phyloP scores from a whole-genome alignment of 345 rosid species.

The Eucalyptus curtisii region DNA sequence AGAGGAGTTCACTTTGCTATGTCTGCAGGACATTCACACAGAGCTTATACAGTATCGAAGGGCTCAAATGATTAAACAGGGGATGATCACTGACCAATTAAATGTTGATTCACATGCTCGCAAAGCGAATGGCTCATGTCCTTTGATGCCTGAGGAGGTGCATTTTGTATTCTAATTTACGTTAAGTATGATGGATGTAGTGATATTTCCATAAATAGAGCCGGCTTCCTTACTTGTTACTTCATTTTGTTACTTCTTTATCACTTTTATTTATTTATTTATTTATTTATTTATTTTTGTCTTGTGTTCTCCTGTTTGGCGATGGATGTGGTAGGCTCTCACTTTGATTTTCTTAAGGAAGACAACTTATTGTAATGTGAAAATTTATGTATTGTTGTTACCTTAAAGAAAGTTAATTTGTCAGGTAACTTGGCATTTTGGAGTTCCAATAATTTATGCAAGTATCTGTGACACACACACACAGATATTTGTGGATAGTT shows the following conservation, averaged over 20 bases:
- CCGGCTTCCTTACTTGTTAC: not conserved
- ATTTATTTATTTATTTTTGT: not conserved
- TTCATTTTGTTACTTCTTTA: not conserved
- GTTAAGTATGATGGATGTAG: not conserved
- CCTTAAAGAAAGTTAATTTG: not conserved
- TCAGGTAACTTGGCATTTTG: not conserved
- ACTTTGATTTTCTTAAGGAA: not conserved
- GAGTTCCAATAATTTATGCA: not conserved
- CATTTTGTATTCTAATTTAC: not conserved
- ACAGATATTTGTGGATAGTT: not conserved
- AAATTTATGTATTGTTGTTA: not conserved
- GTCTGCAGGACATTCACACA: slow-evolving; percentile 73
- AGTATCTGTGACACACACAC: not conserved
- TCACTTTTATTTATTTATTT: not conserved
- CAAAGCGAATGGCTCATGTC: slow-evolving; percentile 84
- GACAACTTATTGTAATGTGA: not conserved
- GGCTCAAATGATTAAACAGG: slow-evolving; percentile 81
- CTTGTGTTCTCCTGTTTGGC: not conserved
- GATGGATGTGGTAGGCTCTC: not conserved
- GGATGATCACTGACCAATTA: slow-evolving; percentile 47
- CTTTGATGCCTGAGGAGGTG: slow-evolving; percentile 99
- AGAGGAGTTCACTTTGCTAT: slow-evolving; percentile 2
- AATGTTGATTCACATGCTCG: slow-evolving; percentile 52
- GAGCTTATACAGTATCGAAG: slow-evolving; percentile 91
- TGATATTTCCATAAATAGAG: not conserved